Base-by-base conservation (phyloP, 2,329 filamentous ascomycete species). In the Fusarium nanum region DNA sequence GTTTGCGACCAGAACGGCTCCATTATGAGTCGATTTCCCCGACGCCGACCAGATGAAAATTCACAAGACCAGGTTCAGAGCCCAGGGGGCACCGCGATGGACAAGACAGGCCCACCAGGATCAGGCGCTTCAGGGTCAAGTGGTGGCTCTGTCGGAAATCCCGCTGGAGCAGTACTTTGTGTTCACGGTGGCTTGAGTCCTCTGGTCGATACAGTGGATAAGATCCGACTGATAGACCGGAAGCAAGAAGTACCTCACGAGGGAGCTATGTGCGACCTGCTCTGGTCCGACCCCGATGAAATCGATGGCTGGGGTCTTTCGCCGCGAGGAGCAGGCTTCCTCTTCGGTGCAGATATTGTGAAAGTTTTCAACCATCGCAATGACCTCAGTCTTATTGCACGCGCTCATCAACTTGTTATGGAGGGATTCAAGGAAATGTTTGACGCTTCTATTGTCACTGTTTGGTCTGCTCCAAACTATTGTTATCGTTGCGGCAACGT, bases 361-460 rank as follows among this genome's bases (percentile, higher is more conserved):
- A 97, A 96, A 76, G 90, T 91, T 70, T 99, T 99, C 84, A 99
- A 98, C 81, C 91, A 98, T 81, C 89, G 90, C 61, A 99, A 99
- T 79, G 93, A 97, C 77, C 87, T 99, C 28, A 93, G 91, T 23
- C 86, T 99, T 55, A 96, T 99, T 71, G 96, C 95, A 20, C 89
- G 96, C 58, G 96, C 96, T 2, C 96, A 99, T 78, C 96, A 99
- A 80, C 89, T 99, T 23, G 96, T 99, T 70, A 99, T 98, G 96
- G 96, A 99, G 79, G 96, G 96, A 0, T 99, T 98, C 81, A 98
- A 98, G 82, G 96, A 98, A 79, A 98, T 98, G 94, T 99, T 98
- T 77, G 93, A 97, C 78, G 92, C 90, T 16, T 93, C 91, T 49
- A 98, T 99, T 70, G 96, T 98, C 44, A 99, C 96, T 0, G 96